phyloP scores from a whole-genome alignment of 2,329 filamentous ascomycete genomes.

The Microdochium paspali region DNA sequence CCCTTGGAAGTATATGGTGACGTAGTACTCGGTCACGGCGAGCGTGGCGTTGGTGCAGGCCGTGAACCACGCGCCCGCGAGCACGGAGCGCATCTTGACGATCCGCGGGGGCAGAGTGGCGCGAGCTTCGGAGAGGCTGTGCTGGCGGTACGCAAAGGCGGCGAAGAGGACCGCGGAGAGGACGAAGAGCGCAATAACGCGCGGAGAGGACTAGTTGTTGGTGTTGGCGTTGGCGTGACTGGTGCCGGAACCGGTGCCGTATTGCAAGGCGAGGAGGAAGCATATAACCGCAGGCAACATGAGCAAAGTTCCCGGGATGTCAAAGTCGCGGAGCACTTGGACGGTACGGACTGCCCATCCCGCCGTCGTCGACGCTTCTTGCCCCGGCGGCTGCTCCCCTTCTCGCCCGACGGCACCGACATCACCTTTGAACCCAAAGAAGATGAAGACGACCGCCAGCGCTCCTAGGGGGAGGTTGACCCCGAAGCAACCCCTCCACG shows the following conservation, averaged over 20 bases:
- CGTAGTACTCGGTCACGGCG: constrained; percentile 6
- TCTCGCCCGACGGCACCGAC: constrained; percentile 4
- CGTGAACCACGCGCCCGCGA: constrained; percentile 4
- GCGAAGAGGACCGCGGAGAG: constrained; percentile 12
- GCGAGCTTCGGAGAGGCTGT: constrained; percentile 25
- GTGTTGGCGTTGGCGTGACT: constrained; percentile 31
- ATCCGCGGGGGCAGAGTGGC: constrained; percentile 32
- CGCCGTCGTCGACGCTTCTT: constrained; percentile 7
- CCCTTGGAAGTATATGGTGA: constrained; percentile 5
- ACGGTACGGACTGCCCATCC: constrained; percentile 2
- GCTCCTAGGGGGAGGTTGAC: constrained; percentile 29
- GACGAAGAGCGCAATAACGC: constrained; percentile 28
- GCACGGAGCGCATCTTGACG: constrained; percentile 20
- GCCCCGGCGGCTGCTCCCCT: constrained; percentile 11
- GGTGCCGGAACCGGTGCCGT: constrained; percentile 32
- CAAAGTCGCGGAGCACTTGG: constrained; percentile 2
- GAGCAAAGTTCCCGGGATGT: constrained; percentile 29
- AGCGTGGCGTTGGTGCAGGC: constrained; percentile 3
- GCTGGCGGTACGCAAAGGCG: constrained; percentile 20
- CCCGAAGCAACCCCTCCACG: constrained; percentile 33
- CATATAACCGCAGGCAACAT: constrained; percentile 34
- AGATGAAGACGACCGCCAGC: constrained; percentile 18
- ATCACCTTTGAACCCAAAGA: constrained; percentile 5
- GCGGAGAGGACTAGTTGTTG: too few species aligned
- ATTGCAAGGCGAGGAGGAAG: constrained; percentile 37